phyloP scores from a whole-genome alignment of 108 stramenopile genomes.

The Conticribra weissflogii region DNA sequence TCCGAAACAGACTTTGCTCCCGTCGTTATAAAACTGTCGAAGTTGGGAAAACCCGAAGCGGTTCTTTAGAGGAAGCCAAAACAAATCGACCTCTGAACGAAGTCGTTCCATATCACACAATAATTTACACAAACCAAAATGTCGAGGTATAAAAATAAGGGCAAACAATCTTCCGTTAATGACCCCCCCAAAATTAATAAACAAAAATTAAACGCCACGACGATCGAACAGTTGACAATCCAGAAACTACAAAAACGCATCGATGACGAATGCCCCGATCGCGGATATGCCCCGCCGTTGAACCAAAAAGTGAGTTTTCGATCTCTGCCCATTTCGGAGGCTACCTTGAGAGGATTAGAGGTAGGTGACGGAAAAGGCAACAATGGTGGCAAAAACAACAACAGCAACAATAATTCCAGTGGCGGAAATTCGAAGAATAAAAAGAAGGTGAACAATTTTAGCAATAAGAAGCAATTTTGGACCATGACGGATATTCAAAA shows the following conservation, averaged over 20 bases:
- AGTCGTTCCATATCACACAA: too few relatives aligned
- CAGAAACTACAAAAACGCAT: slow-evolving; percentile 54
- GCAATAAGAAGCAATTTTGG: slow-evolving; percentile 66
- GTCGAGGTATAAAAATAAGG: too few relatives aligned
- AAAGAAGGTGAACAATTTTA: slow-evolving; percentile 37
- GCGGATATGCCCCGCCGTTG: slow-evolving; percentile 70
- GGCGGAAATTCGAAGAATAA: slow-evolving; percentile 24
- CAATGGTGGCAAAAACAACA: slow-evolving; percentile 22
- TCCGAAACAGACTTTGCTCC: too few relatives aligned
- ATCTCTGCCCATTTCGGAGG: slow-evolving; percentile 68
- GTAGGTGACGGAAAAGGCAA: slow-evolving; percentile 32
- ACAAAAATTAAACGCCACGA: slow-evolving; percentile 5
- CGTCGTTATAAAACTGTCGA: too few relatives aligned
- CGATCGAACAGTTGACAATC: slow-evolving; percentile 26
- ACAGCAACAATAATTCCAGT: slow-evolving; percentile 1
- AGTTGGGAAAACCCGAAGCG: too few relatives aligned
- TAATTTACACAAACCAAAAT: too few relatives aligned
- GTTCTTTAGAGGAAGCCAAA: too few relatives aligned
- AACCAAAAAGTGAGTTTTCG: slow-evolving; percentile 80
- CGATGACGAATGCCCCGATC: slow-evolving; percentile 62
- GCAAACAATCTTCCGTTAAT: too few relatives aligned
- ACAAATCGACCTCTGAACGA: too few relatives aligned
- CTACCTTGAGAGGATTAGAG: slow-evolving; percentile 78
- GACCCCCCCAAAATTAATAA: background rate
- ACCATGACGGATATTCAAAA: slow-evolving; percentile 94